Base-by-base conservation (phyloP, 805 yeast genomes). In the Ogataea saltuana region DNA sequence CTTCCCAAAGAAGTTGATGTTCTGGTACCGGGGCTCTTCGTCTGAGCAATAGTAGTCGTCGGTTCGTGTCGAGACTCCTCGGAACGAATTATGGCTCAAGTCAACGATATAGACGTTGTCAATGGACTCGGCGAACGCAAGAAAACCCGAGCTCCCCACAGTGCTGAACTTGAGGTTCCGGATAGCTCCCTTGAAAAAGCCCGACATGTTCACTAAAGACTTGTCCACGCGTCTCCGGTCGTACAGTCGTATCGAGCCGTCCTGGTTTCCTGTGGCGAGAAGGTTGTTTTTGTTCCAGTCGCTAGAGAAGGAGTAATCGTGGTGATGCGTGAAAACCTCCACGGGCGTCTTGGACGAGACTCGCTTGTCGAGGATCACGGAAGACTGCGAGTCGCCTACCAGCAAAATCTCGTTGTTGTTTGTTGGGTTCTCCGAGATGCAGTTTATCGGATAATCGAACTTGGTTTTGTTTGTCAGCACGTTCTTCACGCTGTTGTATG, bases 181-280 rank as follows among this genome's bases (percentile, higher is more conserved):
- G 9, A 80, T 71, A 1, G 83, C 80, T 0, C 78, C 80, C 3
- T 47, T 43, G 31, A 51, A 47, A 34, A 44, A 46, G 1, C 62
- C 62, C 3, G 50, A 38, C 11, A 58, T 12, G 11, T 43, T 49
- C 5, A 46, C 21, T 13, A 56, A 30, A 10, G 53, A 41, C 11
- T 38, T 36, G 49, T 37, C 40, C 9, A 51, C 37, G 3, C 33
- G 61, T 37, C 86, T 54, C 30, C 69, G 56, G 58, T 81, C 85
- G 70, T 75, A 78, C 7, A 79, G 49, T 30, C 77, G 63, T 10
- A 79, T 71, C 7, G 81, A 71, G 2, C 81, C 74, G 57, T 81
- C 86, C 56, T 81, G 85, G 52, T 72, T 76, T 5, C 85, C 85
- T 0, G 83, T 74, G 4, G 77, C 73, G 13, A 80, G 48, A 18